Evolutionary conservation across 2,329 filamentous ascomycete species (phyloP).

Genomic region (Xylaria arbuscula): DNA sequence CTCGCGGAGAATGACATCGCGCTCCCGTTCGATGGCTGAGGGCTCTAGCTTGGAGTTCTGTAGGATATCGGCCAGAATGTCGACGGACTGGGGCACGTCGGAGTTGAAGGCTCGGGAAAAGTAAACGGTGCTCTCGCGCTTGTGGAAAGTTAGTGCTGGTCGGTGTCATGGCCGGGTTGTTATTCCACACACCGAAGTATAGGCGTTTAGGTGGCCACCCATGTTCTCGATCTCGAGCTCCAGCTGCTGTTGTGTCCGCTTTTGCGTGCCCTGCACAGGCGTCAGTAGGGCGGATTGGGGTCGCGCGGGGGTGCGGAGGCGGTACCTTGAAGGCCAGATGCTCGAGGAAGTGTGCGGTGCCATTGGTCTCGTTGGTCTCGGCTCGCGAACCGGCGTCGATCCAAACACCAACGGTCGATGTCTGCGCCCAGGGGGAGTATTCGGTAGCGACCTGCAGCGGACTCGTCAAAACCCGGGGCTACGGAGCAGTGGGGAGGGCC

Average conservation of each 20-base stretch:
- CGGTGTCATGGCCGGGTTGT: constrained; percentile 4
- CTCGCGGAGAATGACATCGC: constrained; percentile 97
- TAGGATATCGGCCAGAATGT: constrained; percentile 98
- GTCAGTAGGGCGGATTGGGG: constrained; percentile 37
- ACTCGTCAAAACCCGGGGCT: constrained; percentile 30
- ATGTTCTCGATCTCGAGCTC: constrained; percentile 99
- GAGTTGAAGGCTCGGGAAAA: constrained; percentile 99
- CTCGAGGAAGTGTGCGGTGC: constrained; percentile 99
- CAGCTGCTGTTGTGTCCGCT: constrained; percentile 94
- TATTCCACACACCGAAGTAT: constrained; percentile 85
- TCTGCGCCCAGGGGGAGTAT: constrained; percentile 97
- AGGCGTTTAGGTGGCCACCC: constrained; percentile 98
- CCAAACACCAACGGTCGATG: constrained; percentile 98
- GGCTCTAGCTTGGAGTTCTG: constrained; percentile 99
- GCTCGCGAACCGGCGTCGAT: constrained; percentile 98
- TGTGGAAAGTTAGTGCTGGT: constrained; percentile 39
- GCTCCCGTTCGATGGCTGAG: constrained; percentile 93
- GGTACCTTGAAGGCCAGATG: constrained; percentile 98
- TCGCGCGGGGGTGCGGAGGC: constrained; percentile 30
- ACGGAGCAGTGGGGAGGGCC: constrained; percentile 30
- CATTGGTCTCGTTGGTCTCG: constrained; percentile 98
- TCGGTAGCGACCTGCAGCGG: constrained; percentile 87
- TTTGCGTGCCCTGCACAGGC: constrained; percentile 80
- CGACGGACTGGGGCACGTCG: constrained; percentile 94
- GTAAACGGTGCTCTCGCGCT: constrained; percentile 99